Evolutionary conservation across 495 filamentous ascomycete genomes (phyloP).

Genomic region (Cudoniella acicularis): DNA sequence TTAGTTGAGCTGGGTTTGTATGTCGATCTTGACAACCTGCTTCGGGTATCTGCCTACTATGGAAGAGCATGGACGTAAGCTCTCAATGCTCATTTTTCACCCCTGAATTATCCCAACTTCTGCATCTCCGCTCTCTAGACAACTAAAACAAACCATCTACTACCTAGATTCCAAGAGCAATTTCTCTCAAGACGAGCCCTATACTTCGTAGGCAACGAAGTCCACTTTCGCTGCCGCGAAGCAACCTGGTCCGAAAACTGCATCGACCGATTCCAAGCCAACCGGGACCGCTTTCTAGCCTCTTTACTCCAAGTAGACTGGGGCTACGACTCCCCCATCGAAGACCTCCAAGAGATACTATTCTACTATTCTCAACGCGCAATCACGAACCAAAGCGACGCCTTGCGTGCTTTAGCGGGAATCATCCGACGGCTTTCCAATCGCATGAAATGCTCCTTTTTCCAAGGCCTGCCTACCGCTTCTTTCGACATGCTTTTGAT

Average conservation of each 20-base stretch:
- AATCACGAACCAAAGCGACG: constrained; percentile 11
- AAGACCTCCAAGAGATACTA: constrained; percentile 5
- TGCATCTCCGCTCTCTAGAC: too few relatives aligned
- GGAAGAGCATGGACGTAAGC: neutral
- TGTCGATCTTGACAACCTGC: neutral
- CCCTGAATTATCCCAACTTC: neutral
- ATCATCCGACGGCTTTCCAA: constrained; percentile 13
- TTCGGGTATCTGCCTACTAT: neutral
- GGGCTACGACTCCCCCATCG: constrained; percentile 1
- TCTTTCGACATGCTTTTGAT: constrained; percentile 12
- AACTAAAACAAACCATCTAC: neutral
- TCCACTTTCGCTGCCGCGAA: constrained; percentile 7
- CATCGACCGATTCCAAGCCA: neutral
- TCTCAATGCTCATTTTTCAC: neutral
- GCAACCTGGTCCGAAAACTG: neutral
- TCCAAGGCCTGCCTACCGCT: constrained; percentile 15
- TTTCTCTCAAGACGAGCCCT: constrained; percentile 11
- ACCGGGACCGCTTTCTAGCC: neutral
- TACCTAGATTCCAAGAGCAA: constrained; percentile 20
- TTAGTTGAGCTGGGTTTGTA: neutral
- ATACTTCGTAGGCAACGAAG: constrained; percentile 14
- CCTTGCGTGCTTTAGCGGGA: constrained; percentile 11
- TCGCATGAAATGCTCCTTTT: constrained; percentile 4
- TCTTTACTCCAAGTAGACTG: neutral
- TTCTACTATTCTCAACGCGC: constrained; percentile 8